Conservation (phyloP, 257 asterid species). For the Lithospermum erythrorhizon region DNA sequence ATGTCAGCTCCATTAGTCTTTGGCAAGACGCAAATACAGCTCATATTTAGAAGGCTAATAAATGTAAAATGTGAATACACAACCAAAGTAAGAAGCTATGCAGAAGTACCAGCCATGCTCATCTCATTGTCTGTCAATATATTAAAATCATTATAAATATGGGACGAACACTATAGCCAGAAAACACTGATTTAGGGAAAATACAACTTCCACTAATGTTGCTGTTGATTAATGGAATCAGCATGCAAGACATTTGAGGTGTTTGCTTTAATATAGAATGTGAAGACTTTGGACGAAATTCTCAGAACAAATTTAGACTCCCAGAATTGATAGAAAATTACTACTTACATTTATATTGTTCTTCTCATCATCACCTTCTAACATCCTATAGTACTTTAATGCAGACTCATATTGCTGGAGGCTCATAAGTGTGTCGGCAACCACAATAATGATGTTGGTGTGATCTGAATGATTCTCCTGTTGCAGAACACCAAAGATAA, state of each 20-base stretch:
- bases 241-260: background rate
- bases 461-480: conserved; percentile 29
- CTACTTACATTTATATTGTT: conserved; percentile 24
- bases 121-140: no score
- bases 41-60: no score
- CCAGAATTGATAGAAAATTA: background rate
- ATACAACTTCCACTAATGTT: background rate
- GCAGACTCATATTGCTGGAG: conserved; percentile 44
- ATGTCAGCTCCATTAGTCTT: no score
- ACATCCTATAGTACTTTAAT: conserved; percentile 54
- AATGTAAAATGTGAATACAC: no score
- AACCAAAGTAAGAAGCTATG: no score
- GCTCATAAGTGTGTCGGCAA: conserved; percentile 56
- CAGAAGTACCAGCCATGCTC: no score
- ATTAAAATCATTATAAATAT: no score
- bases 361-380: conserved; percentile 34
- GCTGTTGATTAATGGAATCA: background rate
- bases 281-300: background rate
- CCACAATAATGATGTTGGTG: conserved; percentile 38
- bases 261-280: background rate
- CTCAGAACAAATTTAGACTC: background rate
- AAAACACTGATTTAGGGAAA: background rate
- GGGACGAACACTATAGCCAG: background rate
- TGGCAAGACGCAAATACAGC: no score
- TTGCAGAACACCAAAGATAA: conserved; percentile 32